A percentile compares a stretch with the other conserved stretches of the same genome.
phyloP scores from a whole-genome alignment of 2,329 filamentous ascomycete species.

The Pestalotiopsis sp. region DNA sequence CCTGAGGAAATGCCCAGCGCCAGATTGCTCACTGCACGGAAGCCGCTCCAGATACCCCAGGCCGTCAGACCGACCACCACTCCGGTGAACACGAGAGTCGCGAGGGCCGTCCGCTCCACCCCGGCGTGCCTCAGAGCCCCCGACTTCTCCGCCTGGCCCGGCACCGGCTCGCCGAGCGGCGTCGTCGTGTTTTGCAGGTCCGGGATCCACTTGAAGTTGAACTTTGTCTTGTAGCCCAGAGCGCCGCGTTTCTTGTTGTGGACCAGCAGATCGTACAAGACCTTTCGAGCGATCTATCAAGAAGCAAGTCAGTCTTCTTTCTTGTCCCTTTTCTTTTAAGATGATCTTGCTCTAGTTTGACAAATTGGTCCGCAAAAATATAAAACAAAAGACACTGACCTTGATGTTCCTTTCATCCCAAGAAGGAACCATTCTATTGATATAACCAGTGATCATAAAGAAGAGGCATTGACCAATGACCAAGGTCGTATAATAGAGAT shows the following conservation, averaged over 20 bases:
- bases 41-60: neutral
- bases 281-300: conserved; percentile 44
- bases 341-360: conserved; percentile 1
- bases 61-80: conserved; percentile 13
- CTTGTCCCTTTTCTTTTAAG: neutral
- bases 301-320: conserved; percentile 16
- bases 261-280: conserved; percentile 65
- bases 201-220: conserved; percentile 74
- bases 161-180: conserved; percentile 22
- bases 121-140: conserved; percentile 29
- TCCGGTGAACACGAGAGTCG: conserved; percentile 22
- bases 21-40: neutral
- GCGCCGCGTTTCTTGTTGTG: conserved; percentile 61
- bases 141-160: conserved; percentile 27
- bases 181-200: conserved; percentile 40
- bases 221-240: conserved; percentile 63
- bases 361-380: too few relatives aligned
- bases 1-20: neutral
- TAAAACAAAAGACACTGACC: conserved; percentile 28
- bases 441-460: conserved; percentile 59
- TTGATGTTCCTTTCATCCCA: conserved; percentile 53
- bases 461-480: conserved; percentile 69
- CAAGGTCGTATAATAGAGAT: conserved; percentile 59
- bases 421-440: conserved; percentile 37
- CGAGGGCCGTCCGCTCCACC: conserved; percentile 31